A percentile compares a stretch with the other conserved stretches of the same genome.
Evolutionary conservation across 192 early-diverging fungal genomes (phyloP).

Genomic region (Coemansia sp.): DNA sequence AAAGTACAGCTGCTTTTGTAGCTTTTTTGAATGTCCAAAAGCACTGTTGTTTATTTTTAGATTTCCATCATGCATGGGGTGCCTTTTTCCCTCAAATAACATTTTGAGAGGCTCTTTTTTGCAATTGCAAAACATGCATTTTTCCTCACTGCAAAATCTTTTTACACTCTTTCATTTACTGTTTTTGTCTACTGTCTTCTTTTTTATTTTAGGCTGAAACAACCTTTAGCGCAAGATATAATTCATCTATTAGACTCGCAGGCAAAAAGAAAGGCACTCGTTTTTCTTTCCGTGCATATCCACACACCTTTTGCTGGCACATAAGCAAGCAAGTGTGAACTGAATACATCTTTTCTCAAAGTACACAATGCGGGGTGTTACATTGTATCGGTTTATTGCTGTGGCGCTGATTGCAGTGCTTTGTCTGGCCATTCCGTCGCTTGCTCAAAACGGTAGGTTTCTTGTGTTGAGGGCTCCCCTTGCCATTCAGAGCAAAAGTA

Average conservation of each 20-base stretch:
- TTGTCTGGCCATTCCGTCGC: slow-evolving; percentile 24
- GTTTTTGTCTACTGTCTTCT: not conserved
- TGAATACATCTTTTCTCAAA: not conserved
- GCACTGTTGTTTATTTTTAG: slow-evolving; percentile 7
- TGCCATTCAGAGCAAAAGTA: not conserved
- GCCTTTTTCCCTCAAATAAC: not conserved
- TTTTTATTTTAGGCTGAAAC: slow-evolving; percentile 1
- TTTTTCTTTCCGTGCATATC: not conserved
- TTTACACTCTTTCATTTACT: not conserved
- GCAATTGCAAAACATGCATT: not conserved
- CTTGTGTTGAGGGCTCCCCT: slow-evolving; percentile 1
- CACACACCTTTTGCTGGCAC: not conserved
- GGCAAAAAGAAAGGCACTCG: not conserved
- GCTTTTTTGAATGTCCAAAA: not conserved
- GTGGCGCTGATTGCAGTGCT: slow-evolving; percentile 33
- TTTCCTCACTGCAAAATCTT: not conserved
- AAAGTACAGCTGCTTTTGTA: not conserved
- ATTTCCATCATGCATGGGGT: not conserved
- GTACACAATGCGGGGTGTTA: slow-evolving; percentile 26
- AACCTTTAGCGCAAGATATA: not conserved
- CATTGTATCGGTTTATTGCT: slow-evolving; percentile 27
- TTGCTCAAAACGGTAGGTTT: slow-evolving; percentile 37
- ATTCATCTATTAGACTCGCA: not conserved
- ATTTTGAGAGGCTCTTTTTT: not conserved
- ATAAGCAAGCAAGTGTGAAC: not conserved